Conservation (phyloP, 2,329 filamentous ascomycete genomes). For the Verticillium albo-atrum region DNA sequence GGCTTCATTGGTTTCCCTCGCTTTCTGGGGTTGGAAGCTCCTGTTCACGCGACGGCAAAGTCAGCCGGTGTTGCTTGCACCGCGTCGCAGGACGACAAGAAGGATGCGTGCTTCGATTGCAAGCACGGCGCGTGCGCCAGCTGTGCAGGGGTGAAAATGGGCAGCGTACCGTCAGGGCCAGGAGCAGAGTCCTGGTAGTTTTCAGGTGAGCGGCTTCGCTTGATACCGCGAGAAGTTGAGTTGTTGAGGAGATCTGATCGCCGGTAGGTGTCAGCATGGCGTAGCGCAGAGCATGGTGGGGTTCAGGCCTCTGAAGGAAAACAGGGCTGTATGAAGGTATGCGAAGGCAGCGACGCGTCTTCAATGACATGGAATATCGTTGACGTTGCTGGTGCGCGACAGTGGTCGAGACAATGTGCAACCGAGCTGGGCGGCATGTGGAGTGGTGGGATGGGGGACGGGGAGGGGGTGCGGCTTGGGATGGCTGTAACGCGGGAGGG, state of each 20-base stretch:
- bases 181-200: conserved; percentile 53
- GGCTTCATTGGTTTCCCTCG: conserved; percentile 61
- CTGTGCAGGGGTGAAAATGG: conserved; percentile 14
- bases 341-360: background rate
- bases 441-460: background rate
- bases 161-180: conserved; percentile 71
- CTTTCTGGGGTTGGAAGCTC: conserved; percentile 49
- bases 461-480: conserved; percentile 11
- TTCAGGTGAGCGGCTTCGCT: conserved; percentile 75
- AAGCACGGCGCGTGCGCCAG: conserved; percentile 7
- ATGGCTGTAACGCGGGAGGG: background rate
- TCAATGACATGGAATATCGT: background rate
- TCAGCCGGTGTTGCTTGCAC: conserved; percentile 21
- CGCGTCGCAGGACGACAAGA: conserved; percentile 24
- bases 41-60: conserved; percentile 25
- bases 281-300: conserved; percentile 2
- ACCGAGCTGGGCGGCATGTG: background rate
- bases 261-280: conserved; percentile 22
- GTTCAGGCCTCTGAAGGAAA: background rate
- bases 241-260: conserved; percentile 45
- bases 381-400: background rate
- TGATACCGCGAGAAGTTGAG: conserved; percentile 64
- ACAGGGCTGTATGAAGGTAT: background rate
- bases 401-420: background rate
- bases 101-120: conserved; percentile 9